These are phyloP conservation scores for Colletotrichum sp. DNA, from an alignment of 2,329 filamentous ascomycete genomes.

Conservation along the genomic window DNA sequence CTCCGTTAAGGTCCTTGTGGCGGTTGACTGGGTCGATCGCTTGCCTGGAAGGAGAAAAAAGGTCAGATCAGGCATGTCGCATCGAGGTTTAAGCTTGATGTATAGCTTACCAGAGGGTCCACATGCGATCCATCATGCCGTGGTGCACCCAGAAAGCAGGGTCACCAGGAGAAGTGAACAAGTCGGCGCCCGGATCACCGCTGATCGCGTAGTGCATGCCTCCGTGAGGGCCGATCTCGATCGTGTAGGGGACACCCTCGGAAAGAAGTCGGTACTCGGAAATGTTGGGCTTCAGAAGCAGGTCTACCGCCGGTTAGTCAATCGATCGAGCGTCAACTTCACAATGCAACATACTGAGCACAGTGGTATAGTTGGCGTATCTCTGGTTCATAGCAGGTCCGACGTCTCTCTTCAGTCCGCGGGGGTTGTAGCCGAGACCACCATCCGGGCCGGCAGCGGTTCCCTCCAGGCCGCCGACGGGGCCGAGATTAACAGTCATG, in stretches of 20 bases:
- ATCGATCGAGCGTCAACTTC: neutral
- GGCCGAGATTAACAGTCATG: slow-evolving; percentile 38
- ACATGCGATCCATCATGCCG: slow-evolving; percentile 31
- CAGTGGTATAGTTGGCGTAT: slow-evolving; percentile 33
- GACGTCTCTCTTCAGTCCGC: slow-evolving; percentile 34
- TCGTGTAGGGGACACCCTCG: slow-evolving; percentile 34
- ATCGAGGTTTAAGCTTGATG: neutral
- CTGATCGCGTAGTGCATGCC: slow-evolving; percentile 34
- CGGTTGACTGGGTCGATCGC: slow-evolving; percentile 22
- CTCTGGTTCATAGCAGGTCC: slow-evolving; percentile 31
- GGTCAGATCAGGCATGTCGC: neutral
- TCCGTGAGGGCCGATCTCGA: slow-evolving; percentile 34
- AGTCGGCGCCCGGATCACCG: slow-evolving; percentile 36
- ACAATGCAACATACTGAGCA: neutral
- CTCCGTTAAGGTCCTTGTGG: slow-evolving; percentile 28
- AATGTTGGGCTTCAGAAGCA: slow-evolving; percentile 35
- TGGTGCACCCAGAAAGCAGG: slow-evolving; percentile 29
- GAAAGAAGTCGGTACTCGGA: slow-evolving; percentile 36
- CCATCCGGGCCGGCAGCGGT: slow-evolving; percentile 24
- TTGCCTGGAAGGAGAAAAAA: slow-evolving; percentile 8
- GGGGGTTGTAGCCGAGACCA: slow-evolving; percentile 40
- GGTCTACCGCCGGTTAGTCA: slow-evolving; percentile 8
- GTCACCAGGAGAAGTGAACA: slow-evolving; percentile 28
- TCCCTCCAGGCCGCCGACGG: slow-evolving; percentile 27
- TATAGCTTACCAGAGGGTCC: slow-evolving; percentile 25